Conservation (phyloP, 164 flowering plant genomes). For the Cinnamomum micranthum region DNA sequence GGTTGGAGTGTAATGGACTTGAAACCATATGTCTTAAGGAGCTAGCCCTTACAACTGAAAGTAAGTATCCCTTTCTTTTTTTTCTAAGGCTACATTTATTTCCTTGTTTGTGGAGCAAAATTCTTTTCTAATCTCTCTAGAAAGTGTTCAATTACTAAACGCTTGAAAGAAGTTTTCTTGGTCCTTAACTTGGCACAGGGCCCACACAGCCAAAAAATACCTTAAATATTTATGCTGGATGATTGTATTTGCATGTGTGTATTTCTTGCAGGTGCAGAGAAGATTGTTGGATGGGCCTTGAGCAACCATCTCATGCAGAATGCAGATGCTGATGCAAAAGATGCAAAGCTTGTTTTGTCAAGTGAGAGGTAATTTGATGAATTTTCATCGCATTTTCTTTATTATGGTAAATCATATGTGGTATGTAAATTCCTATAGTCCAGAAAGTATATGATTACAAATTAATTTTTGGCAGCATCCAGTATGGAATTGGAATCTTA, state of each 20-base stretch:
- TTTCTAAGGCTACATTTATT: background rate
- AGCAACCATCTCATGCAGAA: constrained; percentile 72
- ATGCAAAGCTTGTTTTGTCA: constrained; percentile 65
- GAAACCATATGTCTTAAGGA: constrained; percentile 68
- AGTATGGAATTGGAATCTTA: constrained; percentile 62
- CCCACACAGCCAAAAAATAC: too few species aligned
- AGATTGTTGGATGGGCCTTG: constrained; percentile 84
- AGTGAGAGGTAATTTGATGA: constrained; percentile 54
- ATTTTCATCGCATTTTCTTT: background rate
- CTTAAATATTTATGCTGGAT: too few species aligned
- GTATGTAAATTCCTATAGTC: background rate
- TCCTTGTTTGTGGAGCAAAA: too few species aligned
- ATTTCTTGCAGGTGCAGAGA: constrained; percentile 55
- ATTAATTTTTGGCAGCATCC: constrained; percentile 49
- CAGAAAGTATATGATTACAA: background rate
- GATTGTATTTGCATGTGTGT: too few species aligned
- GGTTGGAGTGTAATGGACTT: constrained; percentile 67
- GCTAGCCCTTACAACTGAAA: constrained; percentile 73
- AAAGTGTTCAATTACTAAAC: too few species aligned
- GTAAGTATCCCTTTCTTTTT: constrained; percentile 30
- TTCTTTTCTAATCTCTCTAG: too few species aligned
- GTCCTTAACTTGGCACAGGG: too few species aligned
- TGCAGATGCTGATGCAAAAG: constrained; percentile 36
- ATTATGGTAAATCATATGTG: background rate
- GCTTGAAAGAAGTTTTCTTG: too few species aligned